Base-by-base conservation (phyloP, 2,329 filamentous ascomycete genomes). In the Chaetomium sp. region DNA sequence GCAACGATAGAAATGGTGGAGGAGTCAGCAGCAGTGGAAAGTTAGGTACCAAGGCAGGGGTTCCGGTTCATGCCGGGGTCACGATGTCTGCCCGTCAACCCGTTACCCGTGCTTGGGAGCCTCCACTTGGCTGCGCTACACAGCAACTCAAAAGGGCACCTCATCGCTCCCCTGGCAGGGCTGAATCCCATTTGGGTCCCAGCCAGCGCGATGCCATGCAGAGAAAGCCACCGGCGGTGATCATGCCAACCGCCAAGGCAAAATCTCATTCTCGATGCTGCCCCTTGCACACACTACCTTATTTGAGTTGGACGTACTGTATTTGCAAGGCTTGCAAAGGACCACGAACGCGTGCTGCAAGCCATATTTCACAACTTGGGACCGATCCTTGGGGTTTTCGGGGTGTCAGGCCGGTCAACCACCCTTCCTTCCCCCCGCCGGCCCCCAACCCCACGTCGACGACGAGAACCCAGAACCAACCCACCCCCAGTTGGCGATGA, bases 341-440 rank as follows among this genome's bases (percentile, higher is more conserved):
- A 54, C 68, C 47, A 29, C 59, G 62, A 55, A 64, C 53, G 63
- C 38, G 51, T 25, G 61, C 35, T 16, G 49, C 61, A 61, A 64
- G 66, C 62, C 62, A 64, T 64, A 57, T 67, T 57, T 66, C 69
- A 67, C 60, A 55, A 47, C 42, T 67, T 65, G 67, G 67, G 38
- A 63, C 65, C 63, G 62, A 54, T 33, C 60, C 54, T 61, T 63
- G 62, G 65, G 67, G 68, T n/a, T 67, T 63, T 57, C 60, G 65
- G 3, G 9, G 42, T 29, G 21, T 38, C 21, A 9, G 23, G n/a
- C 49, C 49, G 47, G 49, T 54, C 49, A 64, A 29, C 9, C 35
- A 38, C 12, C 35, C 35, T 16, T 16, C 33, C 33, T 38, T 13
- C 33, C 35, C 35, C 19, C 12, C 19, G n/a, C n/a, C n/a, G n/a